Percentiles rank a stretch among this genome's conserved stretches.
phyloP scores from a whole-genome alignment of 805 yeast species.

The Candida schatavii region DNA sequence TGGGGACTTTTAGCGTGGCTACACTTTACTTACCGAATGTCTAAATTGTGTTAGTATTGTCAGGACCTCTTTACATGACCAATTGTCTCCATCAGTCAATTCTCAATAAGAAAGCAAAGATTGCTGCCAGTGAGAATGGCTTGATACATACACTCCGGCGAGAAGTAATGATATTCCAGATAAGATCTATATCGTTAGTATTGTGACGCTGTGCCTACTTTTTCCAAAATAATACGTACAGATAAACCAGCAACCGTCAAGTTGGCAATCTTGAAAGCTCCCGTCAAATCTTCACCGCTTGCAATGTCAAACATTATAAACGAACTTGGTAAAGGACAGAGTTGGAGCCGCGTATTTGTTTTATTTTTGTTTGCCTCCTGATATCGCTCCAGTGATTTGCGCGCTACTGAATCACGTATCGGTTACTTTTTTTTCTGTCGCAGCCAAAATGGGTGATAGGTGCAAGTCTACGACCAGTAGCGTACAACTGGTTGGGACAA shows the following conservation, averaged over 20 bases:
- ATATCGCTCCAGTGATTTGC: background rate
- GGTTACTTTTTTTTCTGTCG: too few relatives aligned
- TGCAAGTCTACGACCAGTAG: too few relatives aligned
- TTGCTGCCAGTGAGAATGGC: background rate
- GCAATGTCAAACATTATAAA: constrained; percentile 44
- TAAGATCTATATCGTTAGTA: constrained; percentile 30
- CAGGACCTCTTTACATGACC: too few relatives aligned
- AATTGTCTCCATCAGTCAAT: too few relatives aligned
- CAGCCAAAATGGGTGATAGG: too few relatives aligned
- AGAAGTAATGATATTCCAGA: constrained; percentile 51
- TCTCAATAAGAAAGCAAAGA: background rate
- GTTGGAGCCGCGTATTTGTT: background rate
- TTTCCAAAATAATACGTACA: constrained; percentile 39
- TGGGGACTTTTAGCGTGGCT: too few relatives aligned
- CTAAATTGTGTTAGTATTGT: too few relatives aligned
- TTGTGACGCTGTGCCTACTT: background rate
- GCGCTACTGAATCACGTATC: background rate
- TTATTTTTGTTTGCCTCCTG: background rate
- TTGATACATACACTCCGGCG: constrained; percentile 42
- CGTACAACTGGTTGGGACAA: too few relatives aligned
- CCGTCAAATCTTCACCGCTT: constrained; percentile 41
- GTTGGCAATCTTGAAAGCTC: constrained; percentile 51
- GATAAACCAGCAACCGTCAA: constrained; percentile 52
- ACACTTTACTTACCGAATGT: too few relatives aligned
- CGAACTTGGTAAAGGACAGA: constrained; percentile 1